Evolutionary conservation across 441 rosid species (phyloP).

Genomic region (Macaranga tanarius): DNA sequence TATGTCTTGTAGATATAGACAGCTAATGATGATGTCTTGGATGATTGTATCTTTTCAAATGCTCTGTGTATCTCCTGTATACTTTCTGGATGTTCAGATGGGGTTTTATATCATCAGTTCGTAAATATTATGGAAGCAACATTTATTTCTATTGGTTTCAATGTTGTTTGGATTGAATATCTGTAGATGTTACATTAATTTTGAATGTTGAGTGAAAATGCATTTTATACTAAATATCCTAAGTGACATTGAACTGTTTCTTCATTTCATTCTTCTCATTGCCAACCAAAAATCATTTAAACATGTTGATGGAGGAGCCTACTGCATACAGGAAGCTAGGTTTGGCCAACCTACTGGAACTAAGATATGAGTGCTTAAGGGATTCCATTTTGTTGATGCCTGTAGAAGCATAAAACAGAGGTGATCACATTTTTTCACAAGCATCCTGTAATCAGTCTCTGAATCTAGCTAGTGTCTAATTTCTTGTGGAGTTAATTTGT

Average conservation of each 20-base stretch:
- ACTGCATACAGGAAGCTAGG: conserved; percentile 98
- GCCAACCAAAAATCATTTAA: conserved; percentile 12
- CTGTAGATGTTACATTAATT: not conserved
- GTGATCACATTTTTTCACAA: conserved; percentile 34
- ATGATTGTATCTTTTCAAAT: not conserved
- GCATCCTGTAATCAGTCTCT: not conserved
- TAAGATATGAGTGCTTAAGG: conserved; percentile 96
- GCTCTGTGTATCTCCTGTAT: not conserved
- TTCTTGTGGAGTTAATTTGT: not conserved
- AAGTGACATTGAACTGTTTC: not conserved
- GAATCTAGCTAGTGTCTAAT: not conserved
- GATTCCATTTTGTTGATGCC: conserved; percentile 96
- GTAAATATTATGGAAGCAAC: no score
- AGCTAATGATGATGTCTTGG: not conserved
- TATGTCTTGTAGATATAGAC: conserved; percentile 1
- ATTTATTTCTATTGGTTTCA: no score
- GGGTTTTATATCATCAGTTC: no score
- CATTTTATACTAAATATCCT: not conserved
- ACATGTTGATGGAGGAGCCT: conserved; percentile 97
- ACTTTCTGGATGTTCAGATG: not conserved
- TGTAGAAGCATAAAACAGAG: conserved; percentile 97
- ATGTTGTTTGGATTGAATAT: not conserved
- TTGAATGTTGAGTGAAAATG: not conserved
- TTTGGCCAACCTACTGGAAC: conserved; percentile 93
- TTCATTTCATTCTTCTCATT: conserved; percentile 1